Evolutionary conservation across 306 rosid species (phyloP), one percentile per base, ranked within the genome.

Genomic region (Lupinus albus): DNA sequence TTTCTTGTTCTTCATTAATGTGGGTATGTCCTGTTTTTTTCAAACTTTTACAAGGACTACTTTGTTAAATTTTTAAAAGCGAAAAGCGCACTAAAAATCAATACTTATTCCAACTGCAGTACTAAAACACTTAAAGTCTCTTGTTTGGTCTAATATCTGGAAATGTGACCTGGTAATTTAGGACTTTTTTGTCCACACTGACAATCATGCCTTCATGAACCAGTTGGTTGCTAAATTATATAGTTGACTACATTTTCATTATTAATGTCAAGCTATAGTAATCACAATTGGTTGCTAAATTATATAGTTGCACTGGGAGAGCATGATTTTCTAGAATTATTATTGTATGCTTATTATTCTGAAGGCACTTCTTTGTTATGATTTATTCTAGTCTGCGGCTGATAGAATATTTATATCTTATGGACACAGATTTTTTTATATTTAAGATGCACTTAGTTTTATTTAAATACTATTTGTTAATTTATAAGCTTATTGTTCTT

Each of bases 401-500:
- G 49, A 63, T 12, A 14, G 32, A 45, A 8, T 64, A 49, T 66
- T 33, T 17, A 48, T 49, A 53, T 16, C 32, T 48, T 48, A 7
- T 15, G 47, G 47, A 16, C 2, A 33, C 0, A 3, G 61, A 17
- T 16, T 32, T 17, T 11, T 28, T 50, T 61, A n/a, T n/a, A 39
- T 5, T 45, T 46, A 33, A 44, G 41, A 38, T n/a, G 36, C 25
- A 63, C 36, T 53, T 16, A 8, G 59, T n/a, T 32, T 46, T 12
- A 39, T 16, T 12, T 25, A n/a, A 16, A 21, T 44, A 33, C 52
- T 13, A 2, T 63, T 4, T 14, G 55, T 61, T 17, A 21, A 13
- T 70, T 25, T 32, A 30, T 56, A 4, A 42, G 14, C 65, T 32
- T 45, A 38, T 58, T 28, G 44, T 39, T 70, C 16, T 65, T 79